Conservation (phyloP, 163 green algal genomes). For the Prototheca wickerhamii region DNA sequence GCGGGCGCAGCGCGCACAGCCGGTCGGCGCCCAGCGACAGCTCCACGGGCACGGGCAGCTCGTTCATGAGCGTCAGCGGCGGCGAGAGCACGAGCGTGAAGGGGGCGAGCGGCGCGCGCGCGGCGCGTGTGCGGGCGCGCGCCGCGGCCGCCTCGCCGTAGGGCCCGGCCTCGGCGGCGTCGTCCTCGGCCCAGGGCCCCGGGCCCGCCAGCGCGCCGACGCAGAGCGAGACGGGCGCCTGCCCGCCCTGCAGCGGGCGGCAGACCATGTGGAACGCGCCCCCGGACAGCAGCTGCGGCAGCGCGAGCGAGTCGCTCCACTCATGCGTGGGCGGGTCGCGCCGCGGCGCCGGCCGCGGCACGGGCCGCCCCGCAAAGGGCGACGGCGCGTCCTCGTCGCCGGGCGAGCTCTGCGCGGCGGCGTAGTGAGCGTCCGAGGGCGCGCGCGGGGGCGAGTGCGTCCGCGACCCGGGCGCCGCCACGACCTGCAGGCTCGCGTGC, state of each 20-base stretch:
- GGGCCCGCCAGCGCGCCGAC: not conserved
- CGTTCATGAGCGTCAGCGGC: conserved; percentile 44
- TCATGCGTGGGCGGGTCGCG: too few species aligned
- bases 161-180: not conserved
- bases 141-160: not conserved
- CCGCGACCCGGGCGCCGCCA: not conserved
- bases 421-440: too few species aligned
- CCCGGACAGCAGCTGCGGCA: not conserved
- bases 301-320: too few species aligned
- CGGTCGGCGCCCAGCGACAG: conserved; percentile 18
- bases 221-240: not conserved
- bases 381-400: too few species aligned
- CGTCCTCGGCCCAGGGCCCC: not conserved
- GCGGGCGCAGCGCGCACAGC: conserved; percentile 11
- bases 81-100: conserved; percentile 28
- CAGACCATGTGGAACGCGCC: too few species aligned
- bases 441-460: too few species aligned
- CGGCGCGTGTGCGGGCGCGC: not conserved
- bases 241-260: too few species aligned
- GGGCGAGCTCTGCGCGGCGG: too few species aligned
- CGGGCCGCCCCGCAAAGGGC: too few species aligned
- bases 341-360: too few species aligned
- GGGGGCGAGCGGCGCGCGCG: not conserved
- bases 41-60: conserved; percentile 43
- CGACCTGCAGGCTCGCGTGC: not conserved